Evolutionary conservation across 1,284 basidiomycete genomes (phyloP), one percentile per base, ranked within the genome.

Genomic region (Marasmius sp.): DNA sequence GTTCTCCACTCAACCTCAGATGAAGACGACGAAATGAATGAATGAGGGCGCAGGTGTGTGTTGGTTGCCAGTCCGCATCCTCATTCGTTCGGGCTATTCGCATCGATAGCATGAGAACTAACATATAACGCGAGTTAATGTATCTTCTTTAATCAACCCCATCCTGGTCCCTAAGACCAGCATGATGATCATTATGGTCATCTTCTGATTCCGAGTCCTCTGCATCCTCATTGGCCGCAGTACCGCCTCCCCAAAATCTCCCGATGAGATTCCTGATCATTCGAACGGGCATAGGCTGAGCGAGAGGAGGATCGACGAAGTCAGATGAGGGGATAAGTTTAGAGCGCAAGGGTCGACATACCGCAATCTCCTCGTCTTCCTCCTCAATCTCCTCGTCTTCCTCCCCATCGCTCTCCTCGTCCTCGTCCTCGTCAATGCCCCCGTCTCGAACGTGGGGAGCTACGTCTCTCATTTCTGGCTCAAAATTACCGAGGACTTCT

Each of bases 241-340:
- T 27, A 36, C 22, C 10, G 14, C 52, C 52, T 6, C 88, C 85
- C 85, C 86, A 90, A 66, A 91, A 80, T 9, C 86, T 75, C 61
- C 81, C 82, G 56, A 91, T 67, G 11, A 91, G 71, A 67, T 85
- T 87, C 12, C 85, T 79, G 16, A 91, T 71, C n/a, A 88, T 70
- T 5, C 87, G 83, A 37, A 85, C 72, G 7, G 87, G 87, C 67
- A 90, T 74, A 4, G 85, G 80, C 88, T 90, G 57, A 8, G 65
- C 22, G 57, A 55, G 12, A 43, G n/a, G n/a, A 6, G 41, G 41
- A 27, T 27, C 27, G 27, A 27, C 27, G 5, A 27, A n/a, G 27
- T 22, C 27, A 34, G 27, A 8, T 57, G 33, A 48, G 5, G 34
- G 7, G 33, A 14, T 8, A 45, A 65, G 33, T 47, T 33, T 34